These are phyloP conservation scores for Tephrocybe sp. DNA, from an alignment of 768 basidiomycete species.

Conservation along the genomic window DNA sequence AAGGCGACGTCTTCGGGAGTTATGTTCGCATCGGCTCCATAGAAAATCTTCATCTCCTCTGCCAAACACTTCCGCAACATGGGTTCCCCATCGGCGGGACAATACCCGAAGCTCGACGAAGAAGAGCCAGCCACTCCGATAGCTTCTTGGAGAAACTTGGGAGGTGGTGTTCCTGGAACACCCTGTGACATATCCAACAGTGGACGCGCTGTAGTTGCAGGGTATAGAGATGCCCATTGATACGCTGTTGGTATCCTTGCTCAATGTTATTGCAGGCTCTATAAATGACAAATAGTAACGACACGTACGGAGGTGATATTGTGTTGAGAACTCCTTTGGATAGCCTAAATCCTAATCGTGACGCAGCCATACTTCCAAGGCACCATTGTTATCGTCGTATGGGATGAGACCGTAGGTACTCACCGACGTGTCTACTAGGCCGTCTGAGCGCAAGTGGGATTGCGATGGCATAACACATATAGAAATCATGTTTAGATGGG, in stretches of 20 bases:
- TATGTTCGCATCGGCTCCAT: conserved; percentile 50
- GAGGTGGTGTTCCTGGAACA: conserved; percentile 66
- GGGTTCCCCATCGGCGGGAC: conserved; percentile 55
- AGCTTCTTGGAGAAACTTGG: conserved; percentile 44
- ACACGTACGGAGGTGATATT: conserved; percentile 44
- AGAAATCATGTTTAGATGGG: too few species aligned
- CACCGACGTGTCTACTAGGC: too few species aligned
- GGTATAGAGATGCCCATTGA: conserved; percentile 50
- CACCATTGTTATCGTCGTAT: neutral
- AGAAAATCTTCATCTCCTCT: conserved; percentile 58
- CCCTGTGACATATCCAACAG: conserved; percentile 77
- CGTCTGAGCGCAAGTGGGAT: too few species aligned
- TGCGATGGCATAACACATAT: too few species aligned
- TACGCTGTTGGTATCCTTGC: conserved; percentile 56
- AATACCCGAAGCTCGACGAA: conserved; percentile 50
- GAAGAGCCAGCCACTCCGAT: conserved; percentile 43
- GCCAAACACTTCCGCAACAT: conserved; percentile 48
- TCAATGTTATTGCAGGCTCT: neutral
- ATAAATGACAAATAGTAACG: too few species aligned
- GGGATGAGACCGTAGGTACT: too few species aligned
- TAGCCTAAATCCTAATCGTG: conserved; percentile 29
- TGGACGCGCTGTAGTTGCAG: conserved; percentile 36
- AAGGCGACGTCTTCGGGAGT: conserved; percentile 57
- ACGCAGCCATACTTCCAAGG: conserved; percentile 7
- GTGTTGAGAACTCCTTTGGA: conserved; percentile 40